phyloP scores from a whole-genome alignment of 129 eudicot species.

The carrot (Daucus carota) region DNA sequence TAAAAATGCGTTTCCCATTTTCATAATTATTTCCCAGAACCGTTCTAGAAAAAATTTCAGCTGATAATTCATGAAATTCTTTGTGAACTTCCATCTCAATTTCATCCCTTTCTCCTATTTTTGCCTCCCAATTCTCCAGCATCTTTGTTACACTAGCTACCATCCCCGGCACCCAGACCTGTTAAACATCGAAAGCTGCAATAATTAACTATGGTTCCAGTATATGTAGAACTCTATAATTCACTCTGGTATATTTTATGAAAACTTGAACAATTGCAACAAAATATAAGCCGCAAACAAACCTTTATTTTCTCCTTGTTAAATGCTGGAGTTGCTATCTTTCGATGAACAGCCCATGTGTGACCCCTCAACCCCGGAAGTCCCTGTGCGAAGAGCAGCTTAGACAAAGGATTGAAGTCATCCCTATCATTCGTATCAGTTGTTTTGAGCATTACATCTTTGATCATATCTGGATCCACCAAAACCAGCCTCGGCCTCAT shows the following conservation, averaged over 20 bases:
- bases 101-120: conserved; percentile 19
- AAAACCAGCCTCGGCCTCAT: conserved; percentile 24
- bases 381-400: conserved; percentile 32
- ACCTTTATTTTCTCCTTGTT: conserved; percentile 1
- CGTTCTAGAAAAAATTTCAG: conserved; percentile 30
- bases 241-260: too few relatives aligned
- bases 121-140: conserved; percentile 29
- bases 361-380: conserved; percentile 28
- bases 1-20: conserved; percentile 38
- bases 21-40: conserved; percentile 43
- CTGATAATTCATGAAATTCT: conserved; percentile 24
- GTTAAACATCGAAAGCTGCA: background rate
- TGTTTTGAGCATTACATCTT: conserved; percentile 25
- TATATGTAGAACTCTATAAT: too few relatives aligned
- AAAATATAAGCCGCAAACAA: too few relatives aligned
- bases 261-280: too few relatives aligned
- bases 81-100: conserved; percentile 32
- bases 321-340: conserved; percentile 31
- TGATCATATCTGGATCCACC: conserved; percentile 31
- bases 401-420: conserved; percentile 23
- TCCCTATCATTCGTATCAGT: conserved; percentile 18
- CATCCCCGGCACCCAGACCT: conserved; percentile 43
- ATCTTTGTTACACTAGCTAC: conserved; percentile 18
- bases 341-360: conserved; percentile 36
- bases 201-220: too few relatives aligned